Conservation (phyloP, 2,329 filamentous ascomycete genomes). For the Neonectria ditissima region DNA sequence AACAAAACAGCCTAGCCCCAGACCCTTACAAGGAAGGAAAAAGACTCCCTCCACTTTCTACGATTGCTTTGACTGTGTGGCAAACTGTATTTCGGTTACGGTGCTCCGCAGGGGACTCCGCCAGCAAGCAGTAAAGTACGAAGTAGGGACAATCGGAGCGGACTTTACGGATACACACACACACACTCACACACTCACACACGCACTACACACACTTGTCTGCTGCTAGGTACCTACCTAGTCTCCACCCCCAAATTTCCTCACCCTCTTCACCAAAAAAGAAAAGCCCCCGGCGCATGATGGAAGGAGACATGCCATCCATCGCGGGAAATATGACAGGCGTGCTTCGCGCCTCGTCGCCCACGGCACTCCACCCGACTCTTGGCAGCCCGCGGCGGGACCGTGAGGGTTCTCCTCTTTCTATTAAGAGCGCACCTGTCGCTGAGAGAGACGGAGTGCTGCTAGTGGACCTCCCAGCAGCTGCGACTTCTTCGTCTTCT, state of each 20-base stretch:
- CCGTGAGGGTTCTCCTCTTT: slow-evolving; percentile 32
- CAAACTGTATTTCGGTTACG: slow-evolving; percentile 34
- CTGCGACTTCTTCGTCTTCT: not conserved
- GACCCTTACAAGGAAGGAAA: not conserved
- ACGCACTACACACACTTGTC: too few relatives aligned
- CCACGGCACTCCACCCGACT: slow-evolving; percentile 63
- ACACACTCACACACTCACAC: too few relatives aligned
- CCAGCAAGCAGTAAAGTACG: too few relatives aligned
- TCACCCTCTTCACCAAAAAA: slow-evolving; percentile 21
- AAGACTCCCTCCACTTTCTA: slow-evolving; percentile 10
- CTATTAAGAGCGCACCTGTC: slow-evolving; percentile 35
- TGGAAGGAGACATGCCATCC: slow-evolving; percentile 3
- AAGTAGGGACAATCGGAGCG: slow-evolving; percentile 35
- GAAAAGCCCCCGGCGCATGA: slow-evolving; percentile 9
- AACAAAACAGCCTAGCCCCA: not conserved
- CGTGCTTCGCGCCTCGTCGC: slow-evolving; percentile 52
- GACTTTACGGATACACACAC: slow-evolving; percentile 36
- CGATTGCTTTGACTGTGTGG: slow-evolving; percentile 6
- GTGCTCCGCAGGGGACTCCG: slow-evolving; percentile 41
- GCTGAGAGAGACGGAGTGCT: slow-evolving; percentile 4
- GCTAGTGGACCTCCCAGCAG: not conserved
- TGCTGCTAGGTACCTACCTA: too few relatives aligned
- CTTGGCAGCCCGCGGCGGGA: slow-evolving; percentile 53
- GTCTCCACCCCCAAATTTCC: slow-evolving; percentile 10
- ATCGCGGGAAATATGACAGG: slow-evolving; percentile 43